These are phyloP conservation scores for Ganoderma meredithae DNA, from an alignment of 1,284 basidiomycete genomes.

Conservation along the genomic window DNA sequence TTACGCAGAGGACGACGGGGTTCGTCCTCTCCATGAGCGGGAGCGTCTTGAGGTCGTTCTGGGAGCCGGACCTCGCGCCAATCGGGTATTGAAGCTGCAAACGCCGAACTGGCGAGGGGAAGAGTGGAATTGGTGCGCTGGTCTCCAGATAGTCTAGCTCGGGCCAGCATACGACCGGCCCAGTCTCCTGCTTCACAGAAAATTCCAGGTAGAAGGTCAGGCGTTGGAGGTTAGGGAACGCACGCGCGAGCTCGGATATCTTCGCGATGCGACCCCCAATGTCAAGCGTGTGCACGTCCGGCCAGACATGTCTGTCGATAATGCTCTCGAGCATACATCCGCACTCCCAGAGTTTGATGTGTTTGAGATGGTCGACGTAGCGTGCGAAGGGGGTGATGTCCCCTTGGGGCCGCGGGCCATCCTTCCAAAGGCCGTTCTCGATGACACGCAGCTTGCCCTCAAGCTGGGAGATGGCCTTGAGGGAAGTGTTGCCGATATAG, in stretches of 20 bases:
- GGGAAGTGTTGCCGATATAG: conserved; percentile 35
- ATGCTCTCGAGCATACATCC: conserved; percentile 37
- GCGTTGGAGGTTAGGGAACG: conserved; percentile 35
- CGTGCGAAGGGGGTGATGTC: conserved; percentile 33
- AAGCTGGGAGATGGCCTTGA: conserved; percentile 34
- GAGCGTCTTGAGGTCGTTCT: conserved; percentile 33
- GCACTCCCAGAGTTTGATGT: conserved; percentile 37
- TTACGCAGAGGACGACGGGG: conserved; percentile 33
- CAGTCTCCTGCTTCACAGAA: conserved; percentile 35
- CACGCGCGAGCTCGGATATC: conserved; percentile 33
- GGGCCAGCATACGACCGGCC: conserved; percentile 31
- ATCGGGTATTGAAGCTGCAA: conserved; percentile 34
- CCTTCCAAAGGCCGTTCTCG: conserved; percentile 37
- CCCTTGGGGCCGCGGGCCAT: conserved; percentile 35
- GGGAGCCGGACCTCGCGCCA: conserved; percentile 23
- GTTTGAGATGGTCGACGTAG: conserved; percentile 29
- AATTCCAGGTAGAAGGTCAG: conserved; percentile 36
- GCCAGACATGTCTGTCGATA: conserved; percentile 31
- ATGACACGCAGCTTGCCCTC: conserved; percentile 31
- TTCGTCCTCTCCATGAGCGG: conserved; percentile 33
- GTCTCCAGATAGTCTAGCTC: conserved; percentile 36
- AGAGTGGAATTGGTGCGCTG: conserved; percentile 33
- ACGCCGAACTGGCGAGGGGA: conserved; percentile 34
- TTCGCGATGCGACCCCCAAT: conserved; percentile 36
- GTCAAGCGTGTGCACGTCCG: conserved; percentile 33